Conservation (phyloP, 2,329 filamentous ascomycete genomes). For the Paraphoma sp. region DNA sequence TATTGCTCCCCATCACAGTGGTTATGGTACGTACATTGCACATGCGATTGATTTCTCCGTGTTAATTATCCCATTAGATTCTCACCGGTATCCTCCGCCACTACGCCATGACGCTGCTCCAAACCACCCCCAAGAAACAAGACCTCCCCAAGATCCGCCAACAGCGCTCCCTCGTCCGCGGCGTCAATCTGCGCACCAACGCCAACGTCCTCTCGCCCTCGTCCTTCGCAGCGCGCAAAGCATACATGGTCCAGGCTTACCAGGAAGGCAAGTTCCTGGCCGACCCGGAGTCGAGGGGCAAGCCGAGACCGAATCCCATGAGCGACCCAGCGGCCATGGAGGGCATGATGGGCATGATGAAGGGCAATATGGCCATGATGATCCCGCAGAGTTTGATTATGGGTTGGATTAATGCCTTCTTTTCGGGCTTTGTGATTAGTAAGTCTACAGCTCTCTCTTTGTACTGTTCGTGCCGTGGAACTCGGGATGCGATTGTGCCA, state of each 20-base stretch:
- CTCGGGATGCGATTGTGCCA: background rate
- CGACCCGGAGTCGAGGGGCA: constrained; percentile 82
- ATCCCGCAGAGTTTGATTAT: constrained; percentile 98
- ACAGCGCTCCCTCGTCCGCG: constrained; percentile 81
- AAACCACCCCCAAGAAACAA: constrained; percentile 81
- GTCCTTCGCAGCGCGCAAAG: constrained; percentile 81
- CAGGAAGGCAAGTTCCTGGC: constrained; percentile 89
- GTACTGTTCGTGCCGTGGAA: background rate
- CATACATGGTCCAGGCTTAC: constrained; percentile 79
- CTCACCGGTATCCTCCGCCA: constrained; percentile 94
- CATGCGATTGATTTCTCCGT: constrained; percentile 9
- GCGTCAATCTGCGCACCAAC: constrained; percentile 83
- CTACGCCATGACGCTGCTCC: constrained; percentile 92
- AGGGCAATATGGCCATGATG: constrained; percentile 99
- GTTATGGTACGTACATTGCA: constrained; percentile 74
- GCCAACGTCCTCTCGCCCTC: constrained; percentile 77
- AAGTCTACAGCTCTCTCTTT: constrained; percentile 46
- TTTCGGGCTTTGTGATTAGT: constrained; percentile 98
- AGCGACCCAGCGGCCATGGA: constrained; percentile 97
- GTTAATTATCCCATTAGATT: constrained; percentile 60
- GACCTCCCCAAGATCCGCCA: constrained; percentile 80
- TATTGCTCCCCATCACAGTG: constrained; percentile 93
- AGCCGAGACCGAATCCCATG: constrained; percentile 92
- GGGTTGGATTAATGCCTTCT: constrained; percentile 99
- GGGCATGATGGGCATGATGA: constrained; percentile 99